A percentile compares a stretch with the other conserved stretches of the same genome.
Conservation (phyloP, 441 rosid species). For the Corymbia calophylla region DNA sequence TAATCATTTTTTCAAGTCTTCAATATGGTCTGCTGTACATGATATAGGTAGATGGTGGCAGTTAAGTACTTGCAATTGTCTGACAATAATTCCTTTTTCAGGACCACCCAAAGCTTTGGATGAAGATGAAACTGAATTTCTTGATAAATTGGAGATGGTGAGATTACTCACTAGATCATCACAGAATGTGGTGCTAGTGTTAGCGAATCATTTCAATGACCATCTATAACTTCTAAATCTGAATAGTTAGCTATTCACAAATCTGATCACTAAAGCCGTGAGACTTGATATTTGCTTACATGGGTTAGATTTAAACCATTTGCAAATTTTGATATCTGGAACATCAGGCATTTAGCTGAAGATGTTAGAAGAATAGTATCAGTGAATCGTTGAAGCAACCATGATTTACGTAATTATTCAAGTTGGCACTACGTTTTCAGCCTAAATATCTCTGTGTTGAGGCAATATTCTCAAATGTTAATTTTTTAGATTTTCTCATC, state of each 20-base stretch:
- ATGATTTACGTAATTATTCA: neutral
- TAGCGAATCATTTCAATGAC: neutral
- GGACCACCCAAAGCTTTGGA: constrained; percentile 96
- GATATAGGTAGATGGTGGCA: neutral
- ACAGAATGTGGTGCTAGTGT: neutral
- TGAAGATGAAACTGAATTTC: constrained; percentile 96
- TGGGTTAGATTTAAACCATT: neutral
- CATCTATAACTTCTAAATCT: neutral
- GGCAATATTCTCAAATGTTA: neutral
- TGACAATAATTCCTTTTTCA: constrained; percentile 14
- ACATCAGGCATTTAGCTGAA: neutral
- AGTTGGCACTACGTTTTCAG: neutral
- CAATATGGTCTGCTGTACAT: neutral
- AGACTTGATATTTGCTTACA: neutral
- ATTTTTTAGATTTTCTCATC: neutral
- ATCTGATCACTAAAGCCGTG: neutral
- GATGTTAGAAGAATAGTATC: neutral
- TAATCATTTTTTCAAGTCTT: neutral
- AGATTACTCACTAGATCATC: constrained; percentile 7
- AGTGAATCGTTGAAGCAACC: neutral
- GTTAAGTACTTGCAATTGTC: neutral
- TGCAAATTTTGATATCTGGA: neutral
- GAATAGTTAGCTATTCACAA: neutral
- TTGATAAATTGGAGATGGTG: constrained; percentile 75
- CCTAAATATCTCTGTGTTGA: neutral